Evolutionary conservation across 2,329 filamentous ascomycete genomes (phyloP).

Genomic region (Coniella vitis): DNA sequence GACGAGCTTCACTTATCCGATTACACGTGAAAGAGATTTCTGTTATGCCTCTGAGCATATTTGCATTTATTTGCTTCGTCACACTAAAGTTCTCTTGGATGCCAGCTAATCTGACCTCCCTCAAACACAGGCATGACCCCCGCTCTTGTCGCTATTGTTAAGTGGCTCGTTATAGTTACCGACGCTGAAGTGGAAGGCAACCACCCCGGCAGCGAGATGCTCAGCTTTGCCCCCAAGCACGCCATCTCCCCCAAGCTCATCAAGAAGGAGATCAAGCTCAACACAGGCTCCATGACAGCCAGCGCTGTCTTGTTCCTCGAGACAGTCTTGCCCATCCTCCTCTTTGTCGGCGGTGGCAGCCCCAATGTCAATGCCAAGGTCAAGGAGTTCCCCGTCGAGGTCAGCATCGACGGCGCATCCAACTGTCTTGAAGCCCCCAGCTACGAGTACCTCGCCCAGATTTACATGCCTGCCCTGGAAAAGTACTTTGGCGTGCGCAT

Average conservation of each 20-base stretch:
- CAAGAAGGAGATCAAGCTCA: constrained; percentile 42
- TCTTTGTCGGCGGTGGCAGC: constrained; percentile 38
- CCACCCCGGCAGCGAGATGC: constrained; percentile 40
- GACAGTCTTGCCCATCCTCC: constrained; percentile 50
- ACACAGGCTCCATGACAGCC: constrained; percentile 42
- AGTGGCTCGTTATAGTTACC: constrained; percentile 46
- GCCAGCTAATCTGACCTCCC: no score
- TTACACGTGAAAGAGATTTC: background rate
- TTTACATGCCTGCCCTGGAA: constrained; percentile 49
- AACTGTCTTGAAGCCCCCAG: constrained; percentile 50
- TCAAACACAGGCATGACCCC: constrained; percentile 44
- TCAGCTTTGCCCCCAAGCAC: constrained; percentile 39
- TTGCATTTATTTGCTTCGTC: no score
- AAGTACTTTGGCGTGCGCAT: constrained; percentile 42
- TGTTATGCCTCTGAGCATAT: background rate
- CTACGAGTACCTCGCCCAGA: constrained; percentile 56
- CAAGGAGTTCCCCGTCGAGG: constrained; percentile 34
- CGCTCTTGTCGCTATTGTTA: constrained; percentile 51
- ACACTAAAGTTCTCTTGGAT: no score
- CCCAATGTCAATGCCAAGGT: constrained; percentile 20
- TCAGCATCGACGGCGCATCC: constrained; percentile 51
- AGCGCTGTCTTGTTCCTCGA: constrained; percentile 55
- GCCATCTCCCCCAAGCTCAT: constrained; percentile 30
- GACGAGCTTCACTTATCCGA: background rate
- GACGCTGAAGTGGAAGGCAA: constrained; percentile 44